These are phyloP conservation scores for Diversispora epigaea DNA, from an alignment of 192 early-diverging fungal genomes.

Conservation along the genomic window DNA sequence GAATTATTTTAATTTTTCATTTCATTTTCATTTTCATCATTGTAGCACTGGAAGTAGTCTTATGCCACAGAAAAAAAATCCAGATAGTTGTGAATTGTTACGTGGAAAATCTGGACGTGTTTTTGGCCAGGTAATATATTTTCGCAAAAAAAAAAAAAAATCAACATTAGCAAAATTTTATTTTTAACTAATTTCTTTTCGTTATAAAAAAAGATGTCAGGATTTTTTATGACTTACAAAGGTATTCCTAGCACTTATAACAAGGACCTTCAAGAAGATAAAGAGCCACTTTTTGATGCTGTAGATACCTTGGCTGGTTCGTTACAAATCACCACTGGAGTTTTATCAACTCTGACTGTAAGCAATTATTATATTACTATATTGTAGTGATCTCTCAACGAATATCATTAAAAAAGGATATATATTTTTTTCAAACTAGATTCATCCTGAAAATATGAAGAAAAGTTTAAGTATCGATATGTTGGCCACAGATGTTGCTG, in stretches of 20 bases:
- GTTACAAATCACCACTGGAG: slow-evolving; percentile 90
- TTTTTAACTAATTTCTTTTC: neutral
- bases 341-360: slow-evolving; percentile 84
- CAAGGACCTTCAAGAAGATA: slow-evolving; percentile 99
- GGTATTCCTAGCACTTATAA: slow-evolving; percentile 98
- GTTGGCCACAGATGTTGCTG: slow-evolving; percentile 97
- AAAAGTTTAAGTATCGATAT: slow-evolving; percentile 82
- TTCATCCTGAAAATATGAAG: slow-evolving; percentile 83
- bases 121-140: slow-evolving; percentile 74
- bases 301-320: slow-evolving; percentile 86
- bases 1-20: neutral
- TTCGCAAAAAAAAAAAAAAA: neutral
- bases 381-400: neutral
- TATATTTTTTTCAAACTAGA: slow-evolving; percentile 49
- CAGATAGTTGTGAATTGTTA: slow-evolving; percentile 92
- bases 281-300: slow-evolving; percentile 98
- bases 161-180: neutral
- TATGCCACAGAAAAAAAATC: slow-evolving; percentile 99
- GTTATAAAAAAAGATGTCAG: slow-evolving; percentile 61
- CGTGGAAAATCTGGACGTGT: slow-evolving; percentile 96
- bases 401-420: neutral
- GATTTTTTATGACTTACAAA: slow-evolving; percentile 99
- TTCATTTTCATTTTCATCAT: neutral
- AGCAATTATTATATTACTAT: slow-evolving; percentile 1
- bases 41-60: slow-evolving; percentile 89